phyloP scores from a whole-genome alignment of 2,329 filamentous ascomycete genomes.

The Fusarium coffeatum region DNA sequence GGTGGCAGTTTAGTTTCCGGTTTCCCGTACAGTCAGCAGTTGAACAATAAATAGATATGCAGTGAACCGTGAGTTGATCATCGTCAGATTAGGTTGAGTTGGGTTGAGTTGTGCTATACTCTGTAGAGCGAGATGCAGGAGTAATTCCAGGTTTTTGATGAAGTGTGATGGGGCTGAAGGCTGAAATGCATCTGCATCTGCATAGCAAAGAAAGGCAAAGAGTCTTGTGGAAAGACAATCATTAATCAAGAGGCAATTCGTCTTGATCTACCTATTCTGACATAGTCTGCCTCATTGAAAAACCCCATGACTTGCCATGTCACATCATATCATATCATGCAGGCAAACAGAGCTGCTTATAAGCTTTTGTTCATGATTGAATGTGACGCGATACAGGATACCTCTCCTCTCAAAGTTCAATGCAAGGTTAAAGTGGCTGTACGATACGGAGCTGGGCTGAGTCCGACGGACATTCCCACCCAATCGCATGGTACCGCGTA shows the following conservation, averaged over 20 bases:
- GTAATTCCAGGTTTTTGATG: neutral
- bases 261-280: neutral
- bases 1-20: neutral
- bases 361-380: neutral
- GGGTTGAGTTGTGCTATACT: neutral
- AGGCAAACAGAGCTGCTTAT: neutral
- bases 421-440: constrained; percentile 28
- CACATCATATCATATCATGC: neutral
- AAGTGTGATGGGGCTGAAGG: constrained; percentile 19
- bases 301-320: neutral
- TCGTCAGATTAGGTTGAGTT: neutral
- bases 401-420: neutral
- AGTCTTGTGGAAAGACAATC: neutral
- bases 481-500: constrained; percentile 16
- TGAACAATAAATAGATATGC: constrained; percentile 1
- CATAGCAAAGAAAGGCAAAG: constrained; percentile 22
- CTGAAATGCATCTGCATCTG: neutral
- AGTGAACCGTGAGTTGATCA: constrained; percentile 4
- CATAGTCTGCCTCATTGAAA: neutral
- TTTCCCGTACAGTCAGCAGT: constrained; percentile 2
- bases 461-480: constrained; percentile 22
- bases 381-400: constrained; percentile 18
- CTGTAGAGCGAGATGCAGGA: neutral
- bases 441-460: constrained; percentile 30
- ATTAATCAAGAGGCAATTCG: neutral